phyloP scores from a whole-genome alignment of 2,329 filamentous ascomycete genomes.

The Nannizzia gypsea region DNA sequence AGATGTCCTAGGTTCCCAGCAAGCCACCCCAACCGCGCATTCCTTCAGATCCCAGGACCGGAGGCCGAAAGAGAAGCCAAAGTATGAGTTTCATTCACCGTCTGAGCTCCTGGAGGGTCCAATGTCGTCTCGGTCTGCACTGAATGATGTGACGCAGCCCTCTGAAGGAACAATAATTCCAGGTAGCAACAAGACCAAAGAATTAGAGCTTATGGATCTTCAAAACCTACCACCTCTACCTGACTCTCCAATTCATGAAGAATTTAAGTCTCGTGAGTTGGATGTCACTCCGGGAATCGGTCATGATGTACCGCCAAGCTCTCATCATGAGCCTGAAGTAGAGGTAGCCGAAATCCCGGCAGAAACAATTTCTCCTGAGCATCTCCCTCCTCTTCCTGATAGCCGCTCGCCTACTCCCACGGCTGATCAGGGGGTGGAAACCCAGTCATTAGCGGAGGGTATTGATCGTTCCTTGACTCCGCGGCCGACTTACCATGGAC shows the following conservation, averaged over 20 bases:
- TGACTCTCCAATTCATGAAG: slow-evolving; percentile 4
- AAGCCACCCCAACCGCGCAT: slow-evolving; percentile 57
- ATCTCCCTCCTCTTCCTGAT: slow-evolving; percentile 14
- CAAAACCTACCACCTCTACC: slow-evolving; percentile 9
- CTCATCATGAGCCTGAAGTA: not conserved
- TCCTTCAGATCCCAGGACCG: slow-evolving; percentile 29
- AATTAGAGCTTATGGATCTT: not conserved
- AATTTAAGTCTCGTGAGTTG: not conserved
- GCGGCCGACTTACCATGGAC: not conserved
- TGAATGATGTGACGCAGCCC: slow-evolving; percentile 21
- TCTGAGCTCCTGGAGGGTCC: slow-evolving; percentile 34
- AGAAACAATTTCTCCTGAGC: not conserved
- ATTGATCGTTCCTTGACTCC: slow-evolving; percentile 1
- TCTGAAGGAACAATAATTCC: slow-evolving; percentile 22
- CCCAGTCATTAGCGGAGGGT: not conserved
- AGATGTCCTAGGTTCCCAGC: slow-evolving; percentile 49
- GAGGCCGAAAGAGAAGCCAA: slow-evolving; percentile 29
- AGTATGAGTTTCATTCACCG: slow-evolving; percentile 37
- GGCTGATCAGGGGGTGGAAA: not conserved
- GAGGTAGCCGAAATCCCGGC: not conserved
- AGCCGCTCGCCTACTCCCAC: slow-evolving; percentile 16
- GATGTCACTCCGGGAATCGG: not conserved
- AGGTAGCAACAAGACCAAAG: not conserved
- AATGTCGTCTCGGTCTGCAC: slow-evolving; percentile 10
- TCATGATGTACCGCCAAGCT: not conserved